phyloP scores from a whole-genome alignment of 306 rosid genomes.

The Vigna hirtella region DNA sequence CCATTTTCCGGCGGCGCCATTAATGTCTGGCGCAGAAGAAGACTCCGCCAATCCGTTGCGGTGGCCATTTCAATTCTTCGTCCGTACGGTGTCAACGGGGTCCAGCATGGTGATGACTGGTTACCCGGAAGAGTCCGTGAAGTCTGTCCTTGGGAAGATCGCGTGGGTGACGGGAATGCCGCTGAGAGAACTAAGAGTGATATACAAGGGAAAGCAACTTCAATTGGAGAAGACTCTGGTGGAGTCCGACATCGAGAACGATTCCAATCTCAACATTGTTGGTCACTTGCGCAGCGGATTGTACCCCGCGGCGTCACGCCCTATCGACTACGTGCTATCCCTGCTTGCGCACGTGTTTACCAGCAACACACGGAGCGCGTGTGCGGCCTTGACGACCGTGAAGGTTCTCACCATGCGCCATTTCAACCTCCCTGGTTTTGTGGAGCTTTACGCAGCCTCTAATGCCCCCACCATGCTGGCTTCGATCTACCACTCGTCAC shows the following conservation, averaged over 20 bases:
- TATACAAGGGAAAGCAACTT: conserved; percentile 70
- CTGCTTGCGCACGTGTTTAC: conserved; percentile 57
- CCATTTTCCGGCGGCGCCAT: conserved; percentile 10
- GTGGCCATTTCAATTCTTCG: conserved; percentile 64
- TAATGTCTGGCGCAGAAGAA: conserved; percentile 55
- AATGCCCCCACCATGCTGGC: conserved; percentile 60
- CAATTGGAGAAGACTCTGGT: conserved; percentile 59
- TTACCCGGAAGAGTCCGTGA: conserved; percentile 56
- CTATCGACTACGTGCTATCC: conserved; percentile 52
- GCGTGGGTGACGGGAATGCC: conserved; percentile 59
- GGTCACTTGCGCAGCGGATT: conserved; percentile 66
- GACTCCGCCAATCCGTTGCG: conserved; percentile 29
- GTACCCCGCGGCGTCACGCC: conserved; percentile 58
- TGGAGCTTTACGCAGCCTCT: conserved; percentile 49
- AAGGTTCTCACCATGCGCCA: conserved; percentile 40
- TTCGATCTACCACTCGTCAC: conserved; percentile 58
- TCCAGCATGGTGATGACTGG: conserved; percentile 66
- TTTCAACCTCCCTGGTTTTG: conserved; percentile 37
- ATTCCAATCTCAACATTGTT: conserved; percentile 65
- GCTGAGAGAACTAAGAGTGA: conserved; percentile 58
- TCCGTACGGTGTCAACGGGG: conserved; percentile 56
- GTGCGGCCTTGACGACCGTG: conserved; percentile 19
- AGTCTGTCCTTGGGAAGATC: conserved; percentile 56
- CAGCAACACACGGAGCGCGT: conserved; percentile 22
- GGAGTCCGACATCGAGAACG: conserved; percentile 70